Conservation (phyloP, 73 alveolate genomes). For the Tetrahymena elliotti region DNA sequence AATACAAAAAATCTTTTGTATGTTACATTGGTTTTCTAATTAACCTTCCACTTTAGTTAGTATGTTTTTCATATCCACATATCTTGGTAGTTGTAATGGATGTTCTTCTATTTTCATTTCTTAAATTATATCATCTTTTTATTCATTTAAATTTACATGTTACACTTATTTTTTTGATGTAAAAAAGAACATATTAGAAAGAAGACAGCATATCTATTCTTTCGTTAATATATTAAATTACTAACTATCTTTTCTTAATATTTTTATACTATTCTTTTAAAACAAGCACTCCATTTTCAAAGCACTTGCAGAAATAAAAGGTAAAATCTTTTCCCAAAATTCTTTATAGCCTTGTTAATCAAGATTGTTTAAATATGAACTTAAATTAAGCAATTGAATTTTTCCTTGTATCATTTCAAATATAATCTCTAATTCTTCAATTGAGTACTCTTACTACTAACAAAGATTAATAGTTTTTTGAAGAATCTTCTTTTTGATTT, state of each 20-base stretch:
- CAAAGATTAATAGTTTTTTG: neutral
- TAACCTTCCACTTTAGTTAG: neutral
- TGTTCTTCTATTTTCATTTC: neutral
- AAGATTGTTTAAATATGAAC: neutral
- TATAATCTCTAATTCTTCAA: neutral
- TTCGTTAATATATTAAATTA: neutral
- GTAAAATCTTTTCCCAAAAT: neutral
- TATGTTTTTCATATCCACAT: neutral
- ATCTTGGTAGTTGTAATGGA: neutral
- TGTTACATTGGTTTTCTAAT: neutral
- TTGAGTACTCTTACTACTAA: neutral
- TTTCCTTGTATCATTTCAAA: neutral
- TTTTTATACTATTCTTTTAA: neutral
- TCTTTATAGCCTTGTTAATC: neutral
- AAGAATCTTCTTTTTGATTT: neutral
- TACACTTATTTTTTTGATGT: neutral
- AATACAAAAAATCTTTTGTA: neutral
- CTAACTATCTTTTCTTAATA: neutral
- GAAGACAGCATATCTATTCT: neutral
- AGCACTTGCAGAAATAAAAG: neutral
- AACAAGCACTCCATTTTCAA: neutral
- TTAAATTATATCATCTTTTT: too few species aligned
- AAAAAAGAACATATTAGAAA: neutral
- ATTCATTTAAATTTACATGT: too few species aligned
- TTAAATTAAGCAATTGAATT: neutral